Evolutionary conservation across 768 basidiomycete genomes (phyloP).

Genomic region (Porphyrellus cyaneotinctus): DNA sequence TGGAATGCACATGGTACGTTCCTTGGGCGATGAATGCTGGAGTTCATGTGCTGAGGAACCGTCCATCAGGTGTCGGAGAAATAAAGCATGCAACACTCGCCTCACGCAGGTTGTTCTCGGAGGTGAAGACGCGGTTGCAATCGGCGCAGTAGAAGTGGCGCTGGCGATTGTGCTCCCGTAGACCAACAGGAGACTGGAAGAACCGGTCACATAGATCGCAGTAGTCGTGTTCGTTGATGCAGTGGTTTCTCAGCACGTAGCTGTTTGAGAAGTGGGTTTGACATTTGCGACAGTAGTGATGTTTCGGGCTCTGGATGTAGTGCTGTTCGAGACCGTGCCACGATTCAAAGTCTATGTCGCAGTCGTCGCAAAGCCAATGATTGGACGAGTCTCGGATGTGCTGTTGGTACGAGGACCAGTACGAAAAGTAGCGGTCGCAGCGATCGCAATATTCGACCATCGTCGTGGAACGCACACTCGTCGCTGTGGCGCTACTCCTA

Average conservation of each 20-base stretch:
- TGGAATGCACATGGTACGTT: slow-evolving; percentile 36
- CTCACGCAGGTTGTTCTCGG: slow-evolving; percentile 14
- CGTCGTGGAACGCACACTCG: too few species aligned
- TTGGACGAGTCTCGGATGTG: slow-evolving; percentile 34
- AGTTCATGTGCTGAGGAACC: slow-evolving; percentile 45
- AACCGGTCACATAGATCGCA: slow-evolving; percentile 42
- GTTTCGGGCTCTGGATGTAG: slow-evolving; percentile 45
- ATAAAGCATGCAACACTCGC: slow-evolving; percentile 3
- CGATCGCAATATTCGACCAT: slow-evolving; percentile 36
- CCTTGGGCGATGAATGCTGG: slow-evolving; percentile 44
- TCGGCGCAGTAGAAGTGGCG: slow-evolving; percentile 39
- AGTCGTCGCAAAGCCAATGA: slow-evolving; percentile 46
- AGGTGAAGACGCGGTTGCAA: slow-evolving; percentile 43
- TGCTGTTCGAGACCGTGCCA: slow-evolving; percentile 43
- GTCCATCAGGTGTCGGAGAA: background rate
- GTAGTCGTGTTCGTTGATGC: slow-evolving; percentile 37
- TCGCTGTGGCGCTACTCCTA: background rate
- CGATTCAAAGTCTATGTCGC: slow-evolving; percentile 43
- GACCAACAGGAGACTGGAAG: slow-evolving; percentile 37
- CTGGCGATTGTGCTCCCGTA: slow-evolving; percentile 50
- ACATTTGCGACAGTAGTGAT: slow-evolving; percentile 53
- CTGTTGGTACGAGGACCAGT: slow-evolving; percentile 27
- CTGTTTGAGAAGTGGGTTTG: slow-evolving; percentile 37
- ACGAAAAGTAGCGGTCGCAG: slow-evolving; percentile 38
- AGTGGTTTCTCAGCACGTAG: slow-evolving; percentile 40